Conservation (phyloP, 176 grass and related monocot genomes). For the Puccinellia tenuiflora region DNA sequence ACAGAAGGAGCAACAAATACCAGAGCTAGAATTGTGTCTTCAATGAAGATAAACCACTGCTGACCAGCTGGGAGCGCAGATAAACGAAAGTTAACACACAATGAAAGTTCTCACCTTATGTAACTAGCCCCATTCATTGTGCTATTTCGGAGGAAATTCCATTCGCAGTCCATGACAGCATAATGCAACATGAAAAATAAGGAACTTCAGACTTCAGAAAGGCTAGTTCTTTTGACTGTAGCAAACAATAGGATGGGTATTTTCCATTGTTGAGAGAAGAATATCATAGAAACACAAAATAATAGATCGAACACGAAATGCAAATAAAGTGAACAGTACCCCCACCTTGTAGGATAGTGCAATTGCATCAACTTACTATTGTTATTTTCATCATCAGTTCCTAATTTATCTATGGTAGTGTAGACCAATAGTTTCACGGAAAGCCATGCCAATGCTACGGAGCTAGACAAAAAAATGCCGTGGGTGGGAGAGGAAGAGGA, state of each 20-base stretch:
- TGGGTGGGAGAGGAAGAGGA: no score
- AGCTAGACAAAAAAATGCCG: no score
- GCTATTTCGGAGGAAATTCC: neutral
- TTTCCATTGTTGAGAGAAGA: neutral
- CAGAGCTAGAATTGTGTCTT: neutral
- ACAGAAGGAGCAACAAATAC: neutral
- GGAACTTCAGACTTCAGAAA: neutral
- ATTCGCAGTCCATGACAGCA: neutral
- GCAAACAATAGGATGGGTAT: neutral
- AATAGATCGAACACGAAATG: neutral
- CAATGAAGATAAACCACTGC: neutral
- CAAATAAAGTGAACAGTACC: neutral
- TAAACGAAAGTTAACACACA: neutral
- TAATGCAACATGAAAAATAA: neutral
- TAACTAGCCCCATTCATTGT: neutral
- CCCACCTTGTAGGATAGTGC: neutral
- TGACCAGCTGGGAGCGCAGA: neutral
- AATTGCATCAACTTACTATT: neutral
- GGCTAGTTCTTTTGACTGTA: neutral
- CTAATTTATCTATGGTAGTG: neutral
- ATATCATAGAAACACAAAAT: neutral
- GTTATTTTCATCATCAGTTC: neutral
- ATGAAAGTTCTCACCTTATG: neutral
- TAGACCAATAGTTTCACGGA: neutral
- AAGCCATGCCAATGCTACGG: neutral